These are phyloP conservation scores for Gelatoporia subvermispora DNA, from an alignment of 768 basidiomycete genomes.

Conservation along the genomic window DNA sequence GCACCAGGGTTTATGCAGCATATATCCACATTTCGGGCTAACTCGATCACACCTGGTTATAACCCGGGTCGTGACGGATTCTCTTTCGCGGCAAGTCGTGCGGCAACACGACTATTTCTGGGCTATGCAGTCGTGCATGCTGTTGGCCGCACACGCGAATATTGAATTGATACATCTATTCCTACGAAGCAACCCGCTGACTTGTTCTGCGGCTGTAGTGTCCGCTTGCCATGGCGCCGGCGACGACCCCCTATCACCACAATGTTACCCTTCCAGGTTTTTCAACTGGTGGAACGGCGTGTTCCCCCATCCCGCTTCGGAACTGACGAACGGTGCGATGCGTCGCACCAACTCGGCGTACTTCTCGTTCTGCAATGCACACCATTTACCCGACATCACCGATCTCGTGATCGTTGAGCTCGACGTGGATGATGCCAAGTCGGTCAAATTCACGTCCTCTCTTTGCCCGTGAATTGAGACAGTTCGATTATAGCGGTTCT, in stretches of 20 bases:
- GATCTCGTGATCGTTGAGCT: slow-evolving; percentile 96
- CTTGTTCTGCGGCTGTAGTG: slow-evolving; percentile 51
- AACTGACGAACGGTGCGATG: slow-evolving; percentile 96
- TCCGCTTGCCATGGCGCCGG: slow-evolving; percentile 93
- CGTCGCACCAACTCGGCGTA: slow-evolving; percentile 88
- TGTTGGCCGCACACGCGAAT: too few relatives aligned
- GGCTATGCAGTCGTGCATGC: too few relatives aligned
- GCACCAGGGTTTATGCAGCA: too few relatives aligned
- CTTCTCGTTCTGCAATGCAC: slow-evolving; percentile 89
- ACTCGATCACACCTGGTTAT: too few relatives aligned
- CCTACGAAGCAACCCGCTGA: too few relatives aligned
- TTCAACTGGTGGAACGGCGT: slow-evolving; percentile 97
- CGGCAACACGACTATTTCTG: too few relatives aligned
- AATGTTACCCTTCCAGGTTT: slow-evolving; percentile 91
- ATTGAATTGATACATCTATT: too few relatives aligned
- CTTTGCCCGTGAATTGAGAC: not conserved
- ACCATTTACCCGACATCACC: slow-evolving; percentile 90
- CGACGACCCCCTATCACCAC: slow-evolving; percentile 77
- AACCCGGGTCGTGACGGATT: too few relatives aligned
- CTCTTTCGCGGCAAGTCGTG: too few relatives aligned
- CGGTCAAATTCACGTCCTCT: slow-evolving; percentile 26
- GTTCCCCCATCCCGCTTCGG: slow-evolving; percentile 97
- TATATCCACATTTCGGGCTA: too few relatives aligned
- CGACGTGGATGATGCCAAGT: slow-evolving; percentile 87
- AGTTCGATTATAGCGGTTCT: slow-evolving; percentile 46